These are phyloP conservation scores for Dendrothele bispora DNA, from an alignment of 768 basidiomycete species.

Conservation along the genomic window DNA sequence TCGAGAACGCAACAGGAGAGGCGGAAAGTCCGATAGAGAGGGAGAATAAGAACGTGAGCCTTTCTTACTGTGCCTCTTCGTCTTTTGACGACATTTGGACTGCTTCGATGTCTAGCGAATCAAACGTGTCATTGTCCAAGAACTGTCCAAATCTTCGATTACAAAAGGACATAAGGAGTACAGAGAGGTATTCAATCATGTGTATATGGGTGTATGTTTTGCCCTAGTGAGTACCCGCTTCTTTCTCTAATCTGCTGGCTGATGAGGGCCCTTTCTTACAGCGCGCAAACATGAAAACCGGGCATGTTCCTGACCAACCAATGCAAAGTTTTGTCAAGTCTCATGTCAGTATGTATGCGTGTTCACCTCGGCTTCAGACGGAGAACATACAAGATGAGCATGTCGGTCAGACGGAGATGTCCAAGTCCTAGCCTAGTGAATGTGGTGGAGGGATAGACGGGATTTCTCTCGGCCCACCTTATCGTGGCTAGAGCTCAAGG, in stretches of 20 bases:
- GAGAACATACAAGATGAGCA: too few relatives aligned
- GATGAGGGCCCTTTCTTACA: constrained; percentile 16
- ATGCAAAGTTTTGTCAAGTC: too few relatives aligned
- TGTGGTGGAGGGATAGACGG: too few relatives aligned
- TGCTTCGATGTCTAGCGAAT: constrained; percentile 34
- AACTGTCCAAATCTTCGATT: constrained; percentile 40
- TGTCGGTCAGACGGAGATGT: too few relatives aligned
- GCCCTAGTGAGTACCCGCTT: constrained; percentile 40
- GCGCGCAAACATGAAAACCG: constrained; percentile 42
- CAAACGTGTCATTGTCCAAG: constrained; percentile 41
- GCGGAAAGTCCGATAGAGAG: constrained; percentile 42
- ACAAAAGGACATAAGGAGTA: constrained; percentile 49
- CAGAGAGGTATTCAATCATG: constrained; percentile 46
- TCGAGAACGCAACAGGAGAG: constrained; percentile 11
- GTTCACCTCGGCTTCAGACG: too few relatives aligned
- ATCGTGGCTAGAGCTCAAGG: too few relatives aligned
- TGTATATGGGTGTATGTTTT: constrained; percentile 49
- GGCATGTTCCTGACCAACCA: too few relatives aligned
- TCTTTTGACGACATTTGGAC: not conserved
- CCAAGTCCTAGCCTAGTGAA: too few relatives aligned
- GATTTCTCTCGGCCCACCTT: too few relatives aligned
- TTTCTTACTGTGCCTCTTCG: not conserved
- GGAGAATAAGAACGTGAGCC: constrained; percentile 59
- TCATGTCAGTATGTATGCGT: too few relatives aligned
- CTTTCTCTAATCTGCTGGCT: not conserved